These are phyloP conservation scores for Pochonia chlamydosporia DNA, from an alignment of 2,329 filamentous ascomycete genomes.

Conservation along the genomic window DNA sequence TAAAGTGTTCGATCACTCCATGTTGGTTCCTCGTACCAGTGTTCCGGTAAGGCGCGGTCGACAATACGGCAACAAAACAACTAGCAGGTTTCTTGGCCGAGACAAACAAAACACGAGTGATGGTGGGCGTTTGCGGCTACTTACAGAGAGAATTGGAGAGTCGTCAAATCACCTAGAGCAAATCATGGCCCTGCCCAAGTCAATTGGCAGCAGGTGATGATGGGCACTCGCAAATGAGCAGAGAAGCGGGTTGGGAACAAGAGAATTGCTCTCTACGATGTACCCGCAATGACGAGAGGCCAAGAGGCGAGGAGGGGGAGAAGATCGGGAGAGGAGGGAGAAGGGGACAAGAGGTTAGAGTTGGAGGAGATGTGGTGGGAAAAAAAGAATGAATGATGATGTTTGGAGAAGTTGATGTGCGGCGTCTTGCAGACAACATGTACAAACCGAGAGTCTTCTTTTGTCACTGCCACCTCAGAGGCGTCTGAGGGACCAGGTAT, in stretches of 20 bases:
- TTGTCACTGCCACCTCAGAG: too few species aligned
- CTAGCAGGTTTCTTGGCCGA: neutral
- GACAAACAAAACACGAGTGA: too few species aligned
- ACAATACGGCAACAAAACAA: slow-evolving; percentile 4
- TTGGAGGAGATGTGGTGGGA: neutral
- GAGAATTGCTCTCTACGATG: slow-evolving; percentile 2
- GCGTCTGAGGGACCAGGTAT: neutral
- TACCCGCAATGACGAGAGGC: slow-evolving; percentile 1
- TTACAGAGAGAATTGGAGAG: slow-evolving; percentile 16
- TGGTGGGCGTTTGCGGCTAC: slow-evolving; percentile 5
- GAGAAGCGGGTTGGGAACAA: neutral
- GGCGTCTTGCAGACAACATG: neutral
- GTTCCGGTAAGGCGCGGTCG: too few species aligned
- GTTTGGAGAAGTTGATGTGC: slow-evolving; percentile 4
- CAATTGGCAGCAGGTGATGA: slow-evolving; percentile 24
- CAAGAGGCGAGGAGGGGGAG: neutral
- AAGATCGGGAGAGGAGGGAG: slow-evolving; percentile 2
- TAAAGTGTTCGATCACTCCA: too few species aligned
- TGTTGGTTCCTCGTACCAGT: too few species aligned
- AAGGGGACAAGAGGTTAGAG: neutral
- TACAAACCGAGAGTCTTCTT: neutral
- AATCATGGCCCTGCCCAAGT: slow-evolving; percentile 32
- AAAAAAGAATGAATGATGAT: neutral
- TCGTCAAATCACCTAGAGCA: slow-evolving; percentile 26
- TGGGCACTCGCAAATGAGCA: slow-evolving; percentile 5